These are phyloP conservation scores for Phytophthora palmivora DNA, from an alignment of 352 stramenopile genomes.

Conservation along the genomic window DNA sequence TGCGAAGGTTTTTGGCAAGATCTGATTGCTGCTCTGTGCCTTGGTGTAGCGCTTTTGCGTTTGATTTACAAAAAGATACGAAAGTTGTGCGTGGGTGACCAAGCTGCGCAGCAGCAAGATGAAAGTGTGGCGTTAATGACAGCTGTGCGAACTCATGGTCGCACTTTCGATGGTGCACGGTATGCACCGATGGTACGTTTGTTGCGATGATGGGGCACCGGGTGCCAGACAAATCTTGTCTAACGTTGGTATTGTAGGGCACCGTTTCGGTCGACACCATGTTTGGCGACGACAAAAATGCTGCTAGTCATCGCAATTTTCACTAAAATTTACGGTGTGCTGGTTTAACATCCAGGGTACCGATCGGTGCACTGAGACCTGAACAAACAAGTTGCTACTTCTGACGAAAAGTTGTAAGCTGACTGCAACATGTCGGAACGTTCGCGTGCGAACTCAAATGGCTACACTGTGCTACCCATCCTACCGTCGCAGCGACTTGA, in stretches of 20 bases:
- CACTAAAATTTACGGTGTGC: background rate
- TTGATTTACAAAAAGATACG: slow-evolving; percentile 43
- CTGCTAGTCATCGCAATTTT: background rate
- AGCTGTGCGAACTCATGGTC: slow-evolving; percentile 56
- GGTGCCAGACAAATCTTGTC: slow-evolving; percentile 8
- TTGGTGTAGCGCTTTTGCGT: slow-evolving; percentile 22
- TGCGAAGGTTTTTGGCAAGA: slow-evolving; percentile 70
- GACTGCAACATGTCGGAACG: slow-evolving; percentile 21
- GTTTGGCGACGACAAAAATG: slow-evolving; percentile 10
- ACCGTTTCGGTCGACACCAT: slow-evolving; percentile 43
- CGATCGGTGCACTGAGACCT: background rate
- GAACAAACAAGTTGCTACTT: too few species aligned
- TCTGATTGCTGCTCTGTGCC: slow-evolving; percentile 38
- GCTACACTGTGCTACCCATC: slow-evolving; percentile 25
- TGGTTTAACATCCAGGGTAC: background rate
- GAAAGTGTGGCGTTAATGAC: slow-evolving; percentile 56
- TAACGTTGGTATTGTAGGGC: slow-evolving; percentile 28
- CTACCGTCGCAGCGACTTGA: slow-evolving; percentile 21
- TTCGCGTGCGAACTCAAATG: slow-evolving; percentile 18
- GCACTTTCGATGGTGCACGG: slow-evolving; percentile 34
- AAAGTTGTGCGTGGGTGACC: slow-evolving; percentile 37
- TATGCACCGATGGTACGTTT: slow-evolving; percentile 59
- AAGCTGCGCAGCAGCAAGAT: slow-evolving; percentile 40
- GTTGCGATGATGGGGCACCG: too few species aligned
- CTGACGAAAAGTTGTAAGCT: background rate